These are phyloP conservation scores for Backusella parvicylindrica DNA, from an alignment of 192 early-diverging fungal genomes.

Conservation along the genomic window DNA sequence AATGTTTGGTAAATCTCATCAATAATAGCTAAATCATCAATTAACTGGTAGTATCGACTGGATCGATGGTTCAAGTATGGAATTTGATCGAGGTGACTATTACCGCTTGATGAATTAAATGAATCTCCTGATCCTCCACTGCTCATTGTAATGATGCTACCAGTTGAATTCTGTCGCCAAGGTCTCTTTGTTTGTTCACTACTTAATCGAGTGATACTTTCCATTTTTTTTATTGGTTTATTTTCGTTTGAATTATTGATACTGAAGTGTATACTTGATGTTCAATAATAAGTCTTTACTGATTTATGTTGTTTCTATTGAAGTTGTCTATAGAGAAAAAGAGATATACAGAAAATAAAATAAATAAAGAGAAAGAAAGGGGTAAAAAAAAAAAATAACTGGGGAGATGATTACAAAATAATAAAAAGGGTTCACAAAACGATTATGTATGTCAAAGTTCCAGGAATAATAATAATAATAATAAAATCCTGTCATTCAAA, in stretches of 20 bases:
- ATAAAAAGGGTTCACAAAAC: neutral
- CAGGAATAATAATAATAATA: neutral
- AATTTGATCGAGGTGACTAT: neutral
- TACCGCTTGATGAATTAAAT: neutral
- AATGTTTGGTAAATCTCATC: slow-evolving; percentile 12
- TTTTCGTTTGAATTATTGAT: neutral
- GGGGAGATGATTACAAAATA: neutral
- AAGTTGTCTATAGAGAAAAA: too few relatives aligned
- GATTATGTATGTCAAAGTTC: neutral
- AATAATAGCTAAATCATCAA: slow-evolving; percentile 14
- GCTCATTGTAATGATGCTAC: neutral
- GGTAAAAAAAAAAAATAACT: neutral
- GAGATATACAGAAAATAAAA: neutral
- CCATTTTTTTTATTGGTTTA: neutral
- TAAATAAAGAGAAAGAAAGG: neutral
- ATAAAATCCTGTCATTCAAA: neutral
- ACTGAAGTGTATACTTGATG: too few relatives aligned
- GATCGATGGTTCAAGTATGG: neutral
- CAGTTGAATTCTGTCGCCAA: neutral
- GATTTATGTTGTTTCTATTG: too few relatives aligned
- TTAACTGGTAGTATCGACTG: neutral
- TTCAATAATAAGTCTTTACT: too few relatives aligned
- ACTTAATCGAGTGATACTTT: neutral
- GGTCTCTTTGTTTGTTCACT: neutral
- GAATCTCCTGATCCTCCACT: neutral